Base-by-base conservation (phyloP, 164 flowering plant genomes). In the Pachysandra terminalis region DNA sequence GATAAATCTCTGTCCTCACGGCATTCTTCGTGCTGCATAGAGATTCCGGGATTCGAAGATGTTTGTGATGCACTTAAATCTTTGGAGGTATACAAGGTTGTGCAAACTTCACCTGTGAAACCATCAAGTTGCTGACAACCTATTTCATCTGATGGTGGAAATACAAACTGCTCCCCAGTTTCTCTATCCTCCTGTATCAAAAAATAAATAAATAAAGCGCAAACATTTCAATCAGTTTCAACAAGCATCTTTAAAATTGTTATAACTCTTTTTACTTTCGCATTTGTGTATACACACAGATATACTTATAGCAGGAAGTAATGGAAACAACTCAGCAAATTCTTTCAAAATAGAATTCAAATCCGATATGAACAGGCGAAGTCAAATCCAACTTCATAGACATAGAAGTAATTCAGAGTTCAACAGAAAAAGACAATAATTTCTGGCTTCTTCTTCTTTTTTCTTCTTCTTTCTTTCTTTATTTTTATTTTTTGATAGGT, bases 121-220 rank as follows among this genome's bases (percentile, higher is more conserved):
- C 73, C 81, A 37, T 28, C 48, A 1, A 66, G 59, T 32, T 41
- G 72, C 55, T 48, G 72, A 63, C 61, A 70, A 37, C 45, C 65
- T 57, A 68, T 41, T 35, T 69, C 72, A 21, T 74, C 82, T 8
- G 80, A 48, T 23, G 82, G 71, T 13, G 76, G 63, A 67, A 52
- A 70, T 5, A 48, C 60, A 56, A 81, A 76, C 13, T 72, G 79
- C 61, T 72, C 79, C 55, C 71, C 79, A 58, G 68, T 61, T 63
- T 75, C 83, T 41, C 56, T 64, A 51, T 79, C 83, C 57, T 76
- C 90, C 84, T 81, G 78, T 69, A 70, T 60, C 9, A 54, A 52
- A 61, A 48, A 57, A 49, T 48, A 35, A 64, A 58, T 27, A 69
- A 41, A 32, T 45, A 45, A 45, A 45, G 6, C 10, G 45, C 45